Conservation (phyloP, 1,284 basidiomycete species). For the Phaffia rhodozyma region DNA sequence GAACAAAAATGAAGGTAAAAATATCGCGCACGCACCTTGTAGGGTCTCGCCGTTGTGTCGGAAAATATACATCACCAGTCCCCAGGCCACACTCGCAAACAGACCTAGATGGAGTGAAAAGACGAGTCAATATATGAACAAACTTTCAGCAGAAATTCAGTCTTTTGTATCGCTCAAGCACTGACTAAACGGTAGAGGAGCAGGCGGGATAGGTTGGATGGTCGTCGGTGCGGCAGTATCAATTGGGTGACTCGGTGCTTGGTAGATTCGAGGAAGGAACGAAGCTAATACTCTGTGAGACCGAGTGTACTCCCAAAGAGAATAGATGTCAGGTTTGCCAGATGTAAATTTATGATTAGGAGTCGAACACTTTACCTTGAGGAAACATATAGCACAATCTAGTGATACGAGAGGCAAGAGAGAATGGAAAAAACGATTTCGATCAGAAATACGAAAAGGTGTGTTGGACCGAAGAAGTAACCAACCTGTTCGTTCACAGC, state of each 20-base stretch:
- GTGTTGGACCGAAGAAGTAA: slow-evolving; percentile 14
- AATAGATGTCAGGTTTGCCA: background rate
- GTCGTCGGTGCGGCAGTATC: slow-evolving; percentile 6
- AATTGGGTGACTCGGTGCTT: slow-evolving; percentile 17
- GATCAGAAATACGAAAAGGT: background rate
- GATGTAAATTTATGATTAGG: too few species aligned
- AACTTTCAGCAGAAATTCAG: too few species aligned
- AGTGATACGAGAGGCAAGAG: slow-evolving; percentile 1
- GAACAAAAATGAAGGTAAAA: slow-evolving; percentile 34
- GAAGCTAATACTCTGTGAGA: slow-evolving; percentile 77
- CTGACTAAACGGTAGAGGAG: slow-evolving; percentile 22
- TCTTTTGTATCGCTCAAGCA: slow-evolving; percentile 25
- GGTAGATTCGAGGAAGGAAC: slow-evolving; percentile 57
- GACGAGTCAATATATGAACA: slow-evolving; percentile 13
- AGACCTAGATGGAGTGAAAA: slow-evolving; percentile 52
- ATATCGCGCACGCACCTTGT: slow-evolving; percentile 71
- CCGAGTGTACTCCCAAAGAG: slow-evolving; percentile 29
- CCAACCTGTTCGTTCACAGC: slow-evolving; percentile 89
- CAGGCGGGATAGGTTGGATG: slow-evolving; percentile 19
- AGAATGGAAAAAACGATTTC: background rate
- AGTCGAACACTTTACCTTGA: slow-evolving; percentile 19
- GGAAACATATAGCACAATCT: slow-evolving; percentile 84
- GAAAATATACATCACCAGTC: slow-evolving; percentile 95
- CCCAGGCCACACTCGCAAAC: slow-evolving; percentile 87
- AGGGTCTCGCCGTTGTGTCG: slow-evolving; percentile 70